Conservation (phyloP, 129 eudicot species). For the Helianthus annuus region DNA sequence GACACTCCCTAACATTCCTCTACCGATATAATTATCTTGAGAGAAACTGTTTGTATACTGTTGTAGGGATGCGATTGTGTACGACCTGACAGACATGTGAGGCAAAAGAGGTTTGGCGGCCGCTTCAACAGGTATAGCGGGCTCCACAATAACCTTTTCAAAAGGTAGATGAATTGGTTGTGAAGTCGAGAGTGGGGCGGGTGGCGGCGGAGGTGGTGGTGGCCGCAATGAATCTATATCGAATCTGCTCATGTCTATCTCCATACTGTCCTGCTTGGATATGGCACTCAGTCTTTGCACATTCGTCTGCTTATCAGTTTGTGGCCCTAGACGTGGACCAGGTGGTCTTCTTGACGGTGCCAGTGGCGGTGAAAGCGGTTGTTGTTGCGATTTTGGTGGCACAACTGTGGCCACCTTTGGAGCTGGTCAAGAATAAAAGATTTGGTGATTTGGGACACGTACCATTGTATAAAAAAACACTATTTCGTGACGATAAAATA, state of each 20-base stretch:
- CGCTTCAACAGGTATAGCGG: constrained; percentile 42
- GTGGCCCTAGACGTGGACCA: constrained; percentile 41
- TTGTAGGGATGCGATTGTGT: constrained; percentile 89
- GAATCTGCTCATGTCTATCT: constrained; percentile 59
- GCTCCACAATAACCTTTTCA: constrained; percentile 66
- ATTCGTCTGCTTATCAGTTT: constrained; percentile 39
- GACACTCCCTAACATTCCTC: constrained; percentile 90
- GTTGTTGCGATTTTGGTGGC: constrained; percentile 47
- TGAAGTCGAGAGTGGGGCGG: constrained; percentile 49
- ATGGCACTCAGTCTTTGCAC: constrained; percentile 45
- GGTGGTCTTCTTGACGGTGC: constrained; percentile 35
- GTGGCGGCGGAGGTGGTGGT: constrained; percentile 60
- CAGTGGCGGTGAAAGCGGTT: constrained; percentile 22
- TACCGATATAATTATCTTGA: constrained; percentile 81
- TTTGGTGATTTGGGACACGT: not conserved
- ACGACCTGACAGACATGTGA: constrained; percentile 63
- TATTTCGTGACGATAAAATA: too few relatives aligned
- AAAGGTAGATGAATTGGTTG: constrained; percentile 40
- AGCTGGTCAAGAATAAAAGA: constrained; percentile 33
- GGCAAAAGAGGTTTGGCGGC: constrained; percentile 49
- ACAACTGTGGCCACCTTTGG: constrained; percentile 45
- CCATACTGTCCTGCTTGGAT: constrained; percentile 44
- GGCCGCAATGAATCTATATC: constrained; percentile 75
- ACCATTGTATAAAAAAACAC: not conserved
- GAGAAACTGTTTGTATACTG: constrained; percentile 88